Evolutionary conservation across 176 grass and related monocot genomes (phyloP).

Genomic region (Typha latifolia): DNA sequence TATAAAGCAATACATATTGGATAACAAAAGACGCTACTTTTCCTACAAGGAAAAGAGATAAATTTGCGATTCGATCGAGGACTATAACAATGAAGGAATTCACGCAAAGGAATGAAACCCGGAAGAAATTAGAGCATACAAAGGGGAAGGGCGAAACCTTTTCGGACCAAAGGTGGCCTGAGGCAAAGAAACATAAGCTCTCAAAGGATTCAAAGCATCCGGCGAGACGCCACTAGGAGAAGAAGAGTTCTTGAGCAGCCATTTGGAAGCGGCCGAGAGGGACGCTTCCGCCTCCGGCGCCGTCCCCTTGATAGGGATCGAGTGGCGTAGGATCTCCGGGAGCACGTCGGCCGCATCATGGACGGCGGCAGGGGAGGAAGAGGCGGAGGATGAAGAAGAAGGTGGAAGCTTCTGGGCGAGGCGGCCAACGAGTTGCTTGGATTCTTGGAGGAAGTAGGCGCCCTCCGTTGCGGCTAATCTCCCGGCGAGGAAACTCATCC

Average conservation of each 20-base stretch:
- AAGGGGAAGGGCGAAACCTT: slow-evolving; percentile 22
- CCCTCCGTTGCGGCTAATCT: slow-evolving; percentile 71
- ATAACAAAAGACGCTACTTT: too few species aligned
- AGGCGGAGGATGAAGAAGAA: neutral
- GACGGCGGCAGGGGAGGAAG: neutral
- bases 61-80: too few species aligned
- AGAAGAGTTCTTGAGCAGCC: neutral
- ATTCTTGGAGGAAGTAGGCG: slow-evolving; percentile 80
- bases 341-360: neutral
- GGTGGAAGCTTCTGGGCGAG: slow-evolving; percentile 18
- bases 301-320: slow-evolving; percentile 11
- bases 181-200: slow-evolving; percentile 63
- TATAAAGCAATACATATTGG: too few species aligned
- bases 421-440: slow-evolving; percentile 55
- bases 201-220: slow-evolving; percentile 62
- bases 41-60: too few species aligned
- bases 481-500: slow-evolving; percentile 81
- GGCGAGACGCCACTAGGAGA: neutral
- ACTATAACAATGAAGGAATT: neutral
- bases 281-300: slow-evolving; percentile 5
- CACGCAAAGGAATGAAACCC: neutral
- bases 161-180: slow-evolving; percentile 85
- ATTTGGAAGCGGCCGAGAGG: slow-evolving; percentile 13
- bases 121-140: neutral
- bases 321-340: slow-evolving; percentile 21